phyloP scores from a whole-genome alignment of 345 rosid genomes.

The Nasturtium officinale region DNA sequence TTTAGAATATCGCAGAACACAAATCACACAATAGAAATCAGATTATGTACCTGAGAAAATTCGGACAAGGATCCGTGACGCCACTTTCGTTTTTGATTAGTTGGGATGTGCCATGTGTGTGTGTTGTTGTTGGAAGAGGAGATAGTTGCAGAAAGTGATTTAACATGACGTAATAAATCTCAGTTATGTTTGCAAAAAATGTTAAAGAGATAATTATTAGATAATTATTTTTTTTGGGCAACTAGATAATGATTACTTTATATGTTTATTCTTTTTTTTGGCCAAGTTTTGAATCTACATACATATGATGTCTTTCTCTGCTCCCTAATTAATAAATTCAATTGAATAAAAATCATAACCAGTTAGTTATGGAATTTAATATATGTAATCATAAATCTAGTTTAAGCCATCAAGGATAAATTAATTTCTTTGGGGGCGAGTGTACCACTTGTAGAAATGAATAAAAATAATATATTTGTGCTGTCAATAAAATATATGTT shows the following conservation, averaged over 20 bases:
- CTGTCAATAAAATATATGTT: background rate
- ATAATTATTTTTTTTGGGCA: background rate
- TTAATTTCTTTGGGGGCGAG: background rate
- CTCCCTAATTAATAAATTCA: background rate
- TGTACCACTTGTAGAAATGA: slow-evolving; percentile 18
- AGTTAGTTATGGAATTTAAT: background rate
- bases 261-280: background rate
- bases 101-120: background rate
- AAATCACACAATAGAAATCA: background rate
- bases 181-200: background rate
- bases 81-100: no score
- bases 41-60: background rate
- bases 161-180: background rate
- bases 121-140: background rate
- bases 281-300: no score
- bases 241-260: background rate
- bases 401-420: background rate
- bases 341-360: background rate
- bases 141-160: background rate
- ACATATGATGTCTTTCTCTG: background rate
- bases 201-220: background rate
- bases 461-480: background rate
- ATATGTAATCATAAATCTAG: background rate
- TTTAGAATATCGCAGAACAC: background rate
- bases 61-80: background rate